Percentiles rank a stretch among this genome's conserved stretches.
Conservation (phyloP, 257 asterid genomes). For the Jacaranda mimosifolia region DNA sequence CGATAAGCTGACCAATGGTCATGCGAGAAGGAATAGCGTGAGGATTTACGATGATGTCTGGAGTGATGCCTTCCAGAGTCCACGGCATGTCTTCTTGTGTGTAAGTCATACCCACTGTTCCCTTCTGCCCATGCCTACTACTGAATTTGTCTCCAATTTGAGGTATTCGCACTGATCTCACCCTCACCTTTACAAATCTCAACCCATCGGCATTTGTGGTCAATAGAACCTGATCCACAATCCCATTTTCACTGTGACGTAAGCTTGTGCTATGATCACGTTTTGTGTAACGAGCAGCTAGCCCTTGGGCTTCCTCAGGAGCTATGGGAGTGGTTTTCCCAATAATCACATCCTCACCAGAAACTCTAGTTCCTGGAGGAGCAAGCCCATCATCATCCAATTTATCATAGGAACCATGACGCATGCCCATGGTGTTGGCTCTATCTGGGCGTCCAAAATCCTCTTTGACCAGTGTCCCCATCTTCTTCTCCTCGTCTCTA, state of each 20-base stretch:
- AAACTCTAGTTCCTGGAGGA: slow-evolving; percentile 95
- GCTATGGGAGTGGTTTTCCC: slow-evolving; percentile 95
- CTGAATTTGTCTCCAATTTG: slow-evolving; percentile 98
- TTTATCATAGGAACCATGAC: slow-evolving; percentile 97
- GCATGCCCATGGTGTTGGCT: slow-evolving; percentile 96
- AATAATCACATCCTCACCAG: slow-evolving; percentile 96
- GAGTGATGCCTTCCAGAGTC: slow-evolving; percentile 90
- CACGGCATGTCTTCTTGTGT: slow-evolving; percentile 99
- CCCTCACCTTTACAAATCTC: slow-evolving; percentile 93
- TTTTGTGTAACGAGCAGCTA: slow-evolving; percentile 85
- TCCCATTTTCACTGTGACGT: slow-evolving; percentile 96
- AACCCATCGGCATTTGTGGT: slow-evolving; percentile 98
- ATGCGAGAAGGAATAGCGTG: slow-evolving; percentile 99
- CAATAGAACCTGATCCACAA: slow-evolving; percentile 91
- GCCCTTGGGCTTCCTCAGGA: slow-evolving; percentile 91
- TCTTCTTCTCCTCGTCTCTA: slow-evolving; percentile 96
- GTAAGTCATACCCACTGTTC: slow-evolving; percentile 95
- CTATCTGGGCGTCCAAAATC: slow-evolving; percentile 98
- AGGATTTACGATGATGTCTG: slow-evolving; percentile 92
- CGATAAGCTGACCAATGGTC: slow-evolving; percentile 97
- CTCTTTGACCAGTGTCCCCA: slow-evolving; percentile 98
- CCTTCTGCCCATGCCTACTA: slow-evolving; percentile 97
- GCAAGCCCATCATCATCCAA: slow-evolving; percentile 98
- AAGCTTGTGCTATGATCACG: slow-evolving; percentile 96
- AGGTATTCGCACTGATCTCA: slow-evolving; percentile 92